phyloP scores from a whole-genome alignment of 225 moss, liverwort and hornwort genomes.

The Sphagnum tenellum region DNA sequence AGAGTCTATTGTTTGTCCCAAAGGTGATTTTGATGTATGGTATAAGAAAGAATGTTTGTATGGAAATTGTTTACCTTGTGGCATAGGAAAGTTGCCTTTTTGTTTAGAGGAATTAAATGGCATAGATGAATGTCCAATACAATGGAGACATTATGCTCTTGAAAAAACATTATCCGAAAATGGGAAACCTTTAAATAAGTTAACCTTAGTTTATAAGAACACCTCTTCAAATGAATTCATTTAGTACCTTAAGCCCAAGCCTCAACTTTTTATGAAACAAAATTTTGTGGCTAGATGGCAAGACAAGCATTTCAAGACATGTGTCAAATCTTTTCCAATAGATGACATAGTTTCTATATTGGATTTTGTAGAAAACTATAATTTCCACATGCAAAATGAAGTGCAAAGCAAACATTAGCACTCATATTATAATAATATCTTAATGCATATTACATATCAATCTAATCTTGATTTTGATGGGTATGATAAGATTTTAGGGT shows the following conservation, averaged over 20 bases:
- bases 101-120: neutral
- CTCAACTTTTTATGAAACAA: too few species aligned
- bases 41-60: conserved; percentile 4
- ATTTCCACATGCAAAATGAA: neutral
- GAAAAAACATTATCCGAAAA: neutral
- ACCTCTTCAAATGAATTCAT: too few species aligned
- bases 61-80: neutral
- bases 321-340: too few species aligned
- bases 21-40: neutral
- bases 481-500: neutral
- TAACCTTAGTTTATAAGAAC: neutral
- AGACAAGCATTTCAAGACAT: too few species aligned
- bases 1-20: conserved; percentile 1
- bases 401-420: conserved; percentile 1
- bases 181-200: neutral
- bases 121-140: neutral
- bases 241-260: too few species aligned
- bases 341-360: too few species aligned
- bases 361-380: neutral
- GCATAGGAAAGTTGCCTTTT: neutral
- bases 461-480: neutral
- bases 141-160: neutral
- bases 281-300: too few species aligned
- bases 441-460: neutral
- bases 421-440: neutral